Percentiles rank a stretch among this genome's conserved stretches.
These are phyloP conservation scores for Leccinum truebloodii DNA, from an alignment of 768 basidiomycete species.

Conservation along the genomic window DNA sequence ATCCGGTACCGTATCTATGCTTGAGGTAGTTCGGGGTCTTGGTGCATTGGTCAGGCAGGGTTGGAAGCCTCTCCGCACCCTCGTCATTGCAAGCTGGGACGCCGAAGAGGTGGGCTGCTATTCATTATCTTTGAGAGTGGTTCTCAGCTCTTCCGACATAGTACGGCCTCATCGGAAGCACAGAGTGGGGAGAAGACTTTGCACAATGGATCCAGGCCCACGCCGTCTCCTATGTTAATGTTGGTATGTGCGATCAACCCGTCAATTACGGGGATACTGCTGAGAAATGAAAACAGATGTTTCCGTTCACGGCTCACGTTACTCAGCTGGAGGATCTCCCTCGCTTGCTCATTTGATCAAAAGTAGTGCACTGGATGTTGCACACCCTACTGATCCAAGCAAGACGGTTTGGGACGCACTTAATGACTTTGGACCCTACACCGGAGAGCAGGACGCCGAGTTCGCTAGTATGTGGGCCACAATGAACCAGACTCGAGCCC, in stretches of 20 bases:
- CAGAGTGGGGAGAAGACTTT: constrained; percentile 95
- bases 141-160: constrained; percentile 17
- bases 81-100: constrained; percentile 79
- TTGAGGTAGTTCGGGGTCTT: constrained; percentile 57
- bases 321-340: constrained; percentile 53
- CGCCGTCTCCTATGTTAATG: constrained; percentile 85
- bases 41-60: constrained; percentile 49
- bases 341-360: constrained; percentile 63
- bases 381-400: constrained; percentile 53
- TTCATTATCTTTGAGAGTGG: not conserved
- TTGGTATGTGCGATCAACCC: constrained; percentile 41
- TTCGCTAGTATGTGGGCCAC: constrained; percentile 42
- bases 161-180: constrained; percentile 79
- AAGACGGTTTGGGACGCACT: constrained; percentile 62
- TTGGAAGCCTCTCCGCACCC: constrained; percentile 69
- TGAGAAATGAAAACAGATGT: constrained; percentile 39
- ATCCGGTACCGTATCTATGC: constrained; percentile 54
- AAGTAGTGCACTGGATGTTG: constrained; percentile 51
- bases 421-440: constrained; percentile 53
- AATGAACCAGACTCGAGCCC: constrained; percentile 27
- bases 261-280: not conserved
- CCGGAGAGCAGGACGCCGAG: constrained; percentile 43
- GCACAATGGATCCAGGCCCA: constrained; percentile 73
- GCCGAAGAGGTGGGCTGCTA: constrained; percentile 55
- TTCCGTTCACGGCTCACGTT: constrained; percentile 58